Conservation (phyloP, 352 stramenopile species). For the Plasmopara muralis region DNA sequence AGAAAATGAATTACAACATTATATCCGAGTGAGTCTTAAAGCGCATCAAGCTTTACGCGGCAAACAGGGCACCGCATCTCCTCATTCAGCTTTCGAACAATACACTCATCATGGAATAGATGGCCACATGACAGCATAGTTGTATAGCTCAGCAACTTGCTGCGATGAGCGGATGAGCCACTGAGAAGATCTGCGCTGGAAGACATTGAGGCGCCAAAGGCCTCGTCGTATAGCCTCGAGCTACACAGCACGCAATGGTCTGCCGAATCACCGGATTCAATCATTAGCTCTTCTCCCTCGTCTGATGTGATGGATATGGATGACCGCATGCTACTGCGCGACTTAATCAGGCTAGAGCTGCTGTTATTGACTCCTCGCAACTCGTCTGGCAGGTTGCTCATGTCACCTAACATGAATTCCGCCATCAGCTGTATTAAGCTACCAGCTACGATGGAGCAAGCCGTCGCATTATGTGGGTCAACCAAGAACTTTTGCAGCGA, state of each 20-base stretch:
- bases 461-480: background rate
- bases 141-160: background rate
- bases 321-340: background rate
- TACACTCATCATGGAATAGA: conserved; percentile 4
- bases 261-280: background rate
- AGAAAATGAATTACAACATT: background rate
- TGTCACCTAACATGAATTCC: conserved; percentile 1
- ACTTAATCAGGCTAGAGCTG: background rate
- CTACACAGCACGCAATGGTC: conserved; percentile 1
- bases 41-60: background rate
- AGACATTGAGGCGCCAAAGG: background rate
- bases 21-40: background rate
- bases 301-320: conserved; percentile 2
- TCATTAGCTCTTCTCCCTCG: background rate
- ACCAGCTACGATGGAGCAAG: conserved; percentile 1
- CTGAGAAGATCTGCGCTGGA: background rate
- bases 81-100: conserved; percentile 3
- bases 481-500: conserved; percentile 5
- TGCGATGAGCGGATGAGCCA: background rate
- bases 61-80: conserved; percentile 4
- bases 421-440: background rate
- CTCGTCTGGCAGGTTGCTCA: background rate
- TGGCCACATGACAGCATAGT: conserved; percentile 1
- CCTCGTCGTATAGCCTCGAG: conserved; percentile 1
- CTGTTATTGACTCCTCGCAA: background rate